Evolutionary conservation across 352 stramenopile genomes (phyloP).

Genomic region (Phytophthora ramorum): DNA sequence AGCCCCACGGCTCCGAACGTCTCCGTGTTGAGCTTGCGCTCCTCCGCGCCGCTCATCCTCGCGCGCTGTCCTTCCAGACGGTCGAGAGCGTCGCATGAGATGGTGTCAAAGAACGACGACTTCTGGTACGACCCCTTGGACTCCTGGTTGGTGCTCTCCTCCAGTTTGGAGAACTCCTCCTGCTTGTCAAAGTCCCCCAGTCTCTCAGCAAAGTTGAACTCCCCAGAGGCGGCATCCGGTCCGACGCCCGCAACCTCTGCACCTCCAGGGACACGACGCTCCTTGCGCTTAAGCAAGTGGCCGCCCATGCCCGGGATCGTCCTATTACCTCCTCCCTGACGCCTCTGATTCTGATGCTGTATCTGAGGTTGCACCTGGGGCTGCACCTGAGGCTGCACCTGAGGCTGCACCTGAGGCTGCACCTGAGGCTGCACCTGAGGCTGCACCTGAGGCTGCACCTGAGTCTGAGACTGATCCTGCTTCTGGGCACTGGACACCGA

Average conservation of each 20-base stretch:
- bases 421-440: too few relatives aligned
- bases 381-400: constrained; percentile 12
- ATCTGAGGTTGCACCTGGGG: constrained; percentile 21
- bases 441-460: neutral
- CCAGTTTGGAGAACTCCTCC: constrained; percentile 79
- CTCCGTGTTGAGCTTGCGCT: constrained; percentile 90
- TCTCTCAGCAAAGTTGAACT: constrained; percentile 80
- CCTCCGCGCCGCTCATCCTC: constrained; percentile 73
- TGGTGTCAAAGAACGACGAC: constrained; percentile 91
- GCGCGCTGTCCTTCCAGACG: constrained; percentile 74
- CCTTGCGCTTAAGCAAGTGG: constrained; percentile 82
- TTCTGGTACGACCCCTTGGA: constrained; percentile 85
- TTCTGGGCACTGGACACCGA: constrained; percentile 52
- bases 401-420: constrained; percentile 8
- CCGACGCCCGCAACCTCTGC: constrained; percentile 8
- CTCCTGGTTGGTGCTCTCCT: constrained; percentile 41
- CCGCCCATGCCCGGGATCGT: constrained; percentile 87
- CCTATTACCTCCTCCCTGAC: constrained; percentile 24
- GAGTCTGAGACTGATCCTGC: constrained; percentile 17
- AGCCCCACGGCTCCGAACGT: constrained; percentile 89
- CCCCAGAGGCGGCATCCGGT: constrained; percentile 40
- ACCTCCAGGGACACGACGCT: constrained; percentile 62
- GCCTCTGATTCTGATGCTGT: constrained; percentile 26
- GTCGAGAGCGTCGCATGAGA: constrained; percentile 89
- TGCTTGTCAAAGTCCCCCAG: constrained; percentile 83